Base-by-base conservation (phyloP, 345 rosid genomes). In the Lepidium sativum region DNA sequence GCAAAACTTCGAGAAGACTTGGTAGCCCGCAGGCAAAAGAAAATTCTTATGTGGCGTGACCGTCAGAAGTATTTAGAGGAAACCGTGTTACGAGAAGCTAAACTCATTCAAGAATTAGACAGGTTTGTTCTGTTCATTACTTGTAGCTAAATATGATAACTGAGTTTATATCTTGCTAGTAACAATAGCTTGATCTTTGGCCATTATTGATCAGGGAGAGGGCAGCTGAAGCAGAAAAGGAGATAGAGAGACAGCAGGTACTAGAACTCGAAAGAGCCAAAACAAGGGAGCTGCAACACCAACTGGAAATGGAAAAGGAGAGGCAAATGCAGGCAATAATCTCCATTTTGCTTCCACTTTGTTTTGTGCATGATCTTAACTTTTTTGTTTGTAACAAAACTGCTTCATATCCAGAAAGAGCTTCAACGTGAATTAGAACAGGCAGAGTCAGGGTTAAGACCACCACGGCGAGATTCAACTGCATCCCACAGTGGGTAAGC, bases 351-450 rank as follows among this genome's bases (percentile, higher is more conserved):
- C 47, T 42, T 43, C 44, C 20, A 33, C 20, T 12, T 20, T 7
- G 5, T 27, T 4, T 37, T 50, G 12, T 34, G n/a, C 35, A 56
- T 18, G 23, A 20, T 9, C 15, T 44, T 61, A 27, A 29, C 39
- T n/a, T 45, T 27, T 44, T 16, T 9, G 31, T 44, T 43, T 61
- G 25, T 38, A 13, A 17, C 48, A 38, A 39, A 17, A 39, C 37
- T 42, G 12, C 27, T n/a, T 64, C 60, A 12, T 68, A 16, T 74
- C 5, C 38, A 89, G 96, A 84, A 84, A 78, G 96, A 89, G 80
- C 88, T 89, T 82, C 92, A 83, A 75, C 87, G 87, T 37, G 96
- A 89, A 69, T 43, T 89, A 76, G 96, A 86, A 76, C 92, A 83
- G 73, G 87, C 86, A 21, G 96, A 89, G 73, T 82, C 90, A 57